Base-by-base conservation (phyloP, 1,284 basidiomycete genomes). In the Pascua sp. region DNA sequence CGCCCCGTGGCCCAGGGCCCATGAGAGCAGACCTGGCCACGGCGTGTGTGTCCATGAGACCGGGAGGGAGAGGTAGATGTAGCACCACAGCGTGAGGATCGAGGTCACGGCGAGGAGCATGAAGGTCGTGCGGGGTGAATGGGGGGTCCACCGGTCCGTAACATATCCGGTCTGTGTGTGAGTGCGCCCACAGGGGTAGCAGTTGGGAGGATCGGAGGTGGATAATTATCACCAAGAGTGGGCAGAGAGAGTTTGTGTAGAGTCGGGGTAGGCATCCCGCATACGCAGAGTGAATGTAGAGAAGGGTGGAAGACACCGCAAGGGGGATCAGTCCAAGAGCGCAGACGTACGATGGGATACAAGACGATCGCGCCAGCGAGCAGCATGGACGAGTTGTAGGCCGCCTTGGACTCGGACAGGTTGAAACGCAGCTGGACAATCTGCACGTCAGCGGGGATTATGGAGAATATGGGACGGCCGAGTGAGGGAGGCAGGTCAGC, bases 301-400 rank as follows among this genome's bases (percentile, higher is more conserved):
- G 7, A 32, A 32, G 24, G 24, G 24, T 32, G 24, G 24, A 32
- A 32, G 24, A 32, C 24, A 32, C 24, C 4, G 24, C 24, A 32
- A 7, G 44, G 38, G 42, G 42, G n/a, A 47, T 11, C 5, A 49
- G 80, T 67, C 24, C 24, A 32, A 32, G 24, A 32, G 7, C 24
- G 24, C 24, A 32, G 24, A 32, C 24, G 24, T 66, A 89, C 87
- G 50, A 85, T 71, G 11, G 87, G 88, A 67, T 89, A 89, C 32
- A 90, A 75, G 43, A 88, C 66, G n/a, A 90, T 78, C 52, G 86
- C 87, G 12, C 87, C 88, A n/a, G 81, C 84, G 11, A 90, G 80
- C 24, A 90, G 80, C 63, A 88, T 86, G 0, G 87, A 88, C 3
- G 86, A 88, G 51, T 84, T 81, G 38, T 74, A 80, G 49, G 86